Base-by-base conservation (phyloP, 176 grass and related monocot species). In the Hsuehochloa calcarea region DNA sequence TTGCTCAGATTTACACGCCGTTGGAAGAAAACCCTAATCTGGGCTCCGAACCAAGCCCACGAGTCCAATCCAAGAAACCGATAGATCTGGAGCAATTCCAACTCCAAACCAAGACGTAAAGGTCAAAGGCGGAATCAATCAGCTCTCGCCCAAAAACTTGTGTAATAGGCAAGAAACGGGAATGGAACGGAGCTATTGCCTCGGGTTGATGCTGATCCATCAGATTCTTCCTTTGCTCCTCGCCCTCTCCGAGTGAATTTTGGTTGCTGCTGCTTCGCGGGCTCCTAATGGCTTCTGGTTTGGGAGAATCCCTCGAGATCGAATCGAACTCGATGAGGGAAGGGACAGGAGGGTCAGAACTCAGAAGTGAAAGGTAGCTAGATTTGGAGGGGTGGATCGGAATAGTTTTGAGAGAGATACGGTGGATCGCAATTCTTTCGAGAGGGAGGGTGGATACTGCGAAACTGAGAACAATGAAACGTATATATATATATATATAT, bases 161-260 rank as follows among this genome's bases (percentile, higher is more conserved):
- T 3, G 23, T 1, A 55, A 3, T 5, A 19, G 8, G 19, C 12
- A 74, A 87, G 19, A 65, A 3, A 31, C 43, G 37, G 25, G 12
- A 23, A 75, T 20, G 31, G 20, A 25, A 12, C 9, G 13, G 85
- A 87, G n/a, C 31, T 43, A 34, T 45, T 45, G 75, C 85, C 85
- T 81, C 61, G 17, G 47, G 46, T 59, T 81, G 85, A 37, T 81
- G 47, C 25, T 78, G 83, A 81, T 87, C 85, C 85, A 81, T 87
- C 49, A 5, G 61, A 75, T 9, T 34, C 60, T 56, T 56, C 61
- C 69, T 52, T 41, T 5, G 47, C 60, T 14, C 27, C 25, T 55
- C 35, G 59, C 46, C 20, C 77, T 45, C 59, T 31, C 47, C 25
- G 61, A 25, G 58, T 65, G 19, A 87, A 50, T 66, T 51, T 25